Percentiles rank a stretch among this genome's conserved stretches.
Conservation (phyloP, 192 early-diverging fungal species). For the Backusella macrospora region DNA sequence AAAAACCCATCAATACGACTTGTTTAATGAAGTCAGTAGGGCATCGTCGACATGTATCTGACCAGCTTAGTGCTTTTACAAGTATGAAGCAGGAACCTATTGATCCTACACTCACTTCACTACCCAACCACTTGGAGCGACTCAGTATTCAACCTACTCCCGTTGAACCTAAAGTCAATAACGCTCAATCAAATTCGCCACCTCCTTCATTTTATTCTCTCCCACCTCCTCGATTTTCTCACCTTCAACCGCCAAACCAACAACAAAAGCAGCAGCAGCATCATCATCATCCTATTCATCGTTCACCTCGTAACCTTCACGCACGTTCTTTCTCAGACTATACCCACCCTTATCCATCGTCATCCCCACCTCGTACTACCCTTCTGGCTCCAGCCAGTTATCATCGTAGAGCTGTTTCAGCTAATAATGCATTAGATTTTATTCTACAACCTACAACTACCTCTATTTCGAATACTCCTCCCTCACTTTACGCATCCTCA, state of each 20-base stretch:
- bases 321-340: constrained; percentile 44
- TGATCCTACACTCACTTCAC: neutral
- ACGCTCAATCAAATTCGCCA: neutral
- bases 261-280: too few species aligned
- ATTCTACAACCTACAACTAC: neutral
- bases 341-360: constrained; percentile 40
- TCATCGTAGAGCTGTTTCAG: constrained; percentile 44
- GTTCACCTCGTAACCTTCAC: constrained; percentile 37
- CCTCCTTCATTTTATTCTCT: constrained; percentile 10
- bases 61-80: constrained; percentile 50
- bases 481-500: constrained; percentile 18
- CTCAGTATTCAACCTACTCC: constrained; percentile 26
- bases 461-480: constrained; percentile 5
- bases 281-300: constrained; percentile 23
- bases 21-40: neutral
- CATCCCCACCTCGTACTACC: constrained; percentile 21
- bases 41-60: constrained; percentile 33
- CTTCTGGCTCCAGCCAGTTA: constrained; percentile 16
- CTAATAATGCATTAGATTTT: constrained; percentile 38
- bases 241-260: neutral
- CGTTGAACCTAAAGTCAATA: constrained; percentile 21
- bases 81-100: constrained; percentile 57
- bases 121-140: constrained; percentile 13
- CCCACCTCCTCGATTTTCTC: neutral
- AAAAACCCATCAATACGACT: neutral